A percentile compares a stretch with the other conserved stretches of the same genome.
Evolutionary conservation across 1,284 basidiomycete species (phyloP).

Genomic region (Leccinum subrobustum): DNA sequence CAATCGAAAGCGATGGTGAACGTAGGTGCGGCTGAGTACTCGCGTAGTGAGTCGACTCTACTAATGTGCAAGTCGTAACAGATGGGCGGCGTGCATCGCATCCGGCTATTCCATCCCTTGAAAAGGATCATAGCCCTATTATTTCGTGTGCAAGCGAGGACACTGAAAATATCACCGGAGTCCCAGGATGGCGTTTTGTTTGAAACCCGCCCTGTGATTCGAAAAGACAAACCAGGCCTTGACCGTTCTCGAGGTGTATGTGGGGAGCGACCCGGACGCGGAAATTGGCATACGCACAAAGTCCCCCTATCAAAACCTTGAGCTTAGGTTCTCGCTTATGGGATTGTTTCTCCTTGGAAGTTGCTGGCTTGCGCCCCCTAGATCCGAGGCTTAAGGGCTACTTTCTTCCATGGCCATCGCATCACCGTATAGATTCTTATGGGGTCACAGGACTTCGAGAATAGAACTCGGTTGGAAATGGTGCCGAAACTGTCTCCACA

Average conservation of each 20-base stretch:
- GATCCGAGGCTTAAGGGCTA: neutral
- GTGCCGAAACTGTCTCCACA: too few relatives aligned
- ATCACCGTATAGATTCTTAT: neutral
- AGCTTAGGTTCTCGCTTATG: neutral
- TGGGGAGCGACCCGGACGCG: neutral
- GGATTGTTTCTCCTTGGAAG: neutral
- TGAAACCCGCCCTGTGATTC: neutral
- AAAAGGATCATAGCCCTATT: neutral
- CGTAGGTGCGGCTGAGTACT: neutral
- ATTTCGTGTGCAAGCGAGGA: neutral
- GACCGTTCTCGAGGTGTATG: neutral
- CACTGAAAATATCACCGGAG: neutral
- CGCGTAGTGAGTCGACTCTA: neutral
- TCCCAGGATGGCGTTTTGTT: neutral
- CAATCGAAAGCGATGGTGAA: neutral
- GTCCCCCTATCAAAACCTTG: neutral
- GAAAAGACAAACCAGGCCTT: neutral
- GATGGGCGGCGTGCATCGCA: neutral
- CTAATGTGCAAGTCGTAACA: neutral
- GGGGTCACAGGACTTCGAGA: too few relatives aligned
- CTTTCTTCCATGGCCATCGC: neutral
- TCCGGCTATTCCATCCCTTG: neutral
- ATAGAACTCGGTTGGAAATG: too few relatives aligned
- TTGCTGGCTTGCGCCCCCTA: neutral
- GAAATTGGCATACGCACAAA: neutral